These are phyloP conservation scores for Mycena crocata DNA, from an alignment of 768 basidiomycete genomes.

Conservation along the genomic window DNA sequence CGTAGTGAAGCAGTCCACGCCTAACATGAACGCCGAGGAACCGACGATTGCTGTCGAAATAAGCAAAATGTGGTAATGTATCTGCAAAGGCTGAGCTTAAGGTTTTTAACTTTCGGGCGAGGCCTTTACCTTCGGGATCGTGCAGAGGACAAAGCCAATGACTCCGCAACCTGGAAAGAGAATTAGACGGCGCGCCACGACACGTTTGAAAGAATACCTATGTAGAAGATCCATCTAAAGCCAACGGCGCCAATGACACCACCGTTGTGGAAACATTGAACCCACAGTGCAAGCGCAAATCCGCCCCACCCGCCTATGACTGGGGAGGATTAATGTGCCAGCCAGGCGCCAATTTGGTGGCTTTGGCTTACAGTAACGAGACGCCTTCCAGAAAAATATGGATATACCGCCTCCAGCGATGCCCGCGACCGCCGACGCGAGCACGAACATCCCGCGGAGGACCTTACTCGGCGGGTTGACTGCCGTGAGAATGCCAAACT, in stretches of 20 bases:
- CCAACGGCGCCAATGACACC: conserved; percentile 84
- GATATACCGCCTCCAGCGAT: conserved; percentile 85
- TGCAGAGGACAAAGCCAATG: conserved; percentile 84
- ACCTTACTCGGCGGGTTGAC: conserved; percentile 84
- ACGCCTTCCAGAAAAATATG: conserved; percentile 93
- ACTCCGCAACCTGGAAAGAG: conserved; percentile 70
- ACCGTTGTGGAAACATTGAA: conserved; percentile 86
- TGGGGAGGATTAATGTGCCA: conserved; percentile 4
- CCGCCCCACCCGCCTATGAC: conserved; percentile 85
- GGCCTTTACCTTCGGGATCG: conserved; percentile 73
- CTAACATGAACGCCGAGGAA: conserved; percentile 89
- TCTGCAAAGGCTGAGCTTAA: conserved; percentile 45
- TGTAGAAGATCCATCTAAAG: conserved; percentile 90
- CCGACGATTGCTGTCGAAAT: conserved; percentile 91
- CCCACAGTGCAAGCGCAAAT: conserved; percentile 86
- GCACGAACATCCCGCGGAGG: conserved; percentile 90
- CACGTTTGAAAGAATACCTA: conserved; percentile 61
- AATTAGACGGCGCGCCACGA: conserved; percentile 34
- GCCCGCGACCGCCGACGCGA: conserved; percentile 84
- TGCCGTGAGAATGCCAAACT: conserved; percentile 85
- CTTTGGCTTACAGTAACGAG: conserved; percentile 69
- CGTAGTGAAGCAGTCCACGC: conserved; percentile 93
- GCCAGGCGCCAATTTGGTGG: neutral
- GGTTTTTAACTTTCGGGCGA: conserved; percentile 21
- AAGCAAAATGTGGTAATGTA: conserved; percentile 90